Conservation (phyloP, 2,329 filamentous ascomycete genomes). For the Cercospora beticola region DNA sequence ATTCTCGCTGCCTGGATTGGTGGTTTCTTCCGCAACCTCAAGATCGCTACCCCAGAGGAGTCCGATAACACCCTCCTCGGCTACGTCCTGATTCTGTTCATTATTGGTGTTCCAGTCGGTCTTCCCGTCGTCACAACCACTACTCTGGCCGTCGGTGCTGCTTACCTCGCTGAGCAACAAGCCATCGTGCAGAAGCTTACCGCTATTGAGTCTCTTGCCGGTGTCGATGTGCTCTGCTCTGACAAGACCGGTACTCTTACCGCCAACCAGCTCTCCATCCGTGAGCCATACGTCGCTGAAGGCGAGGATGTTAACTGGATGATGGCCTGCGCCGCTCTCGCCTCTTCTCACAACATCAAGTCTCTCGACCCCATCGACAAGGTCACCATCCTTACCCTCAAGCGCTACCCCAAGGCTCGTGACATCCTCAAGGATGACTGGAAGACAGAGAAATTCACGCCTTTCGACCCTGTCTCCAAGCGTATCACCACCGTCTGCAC, state of each 20-base stretch:
- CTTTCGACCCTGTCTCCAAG: conserved; percentile 78
- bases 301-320: conserved; percentile 80
- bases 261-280: conserved; percentile 72
- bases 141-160: conserved; percentile 73
- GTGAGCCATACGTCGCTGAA: conserved; percentile 73
- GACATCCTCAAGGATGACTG: conserved; percentile 73
- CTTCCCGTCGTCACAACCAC: conserved; percentile 77
- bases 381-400: conserved; percentile 72
- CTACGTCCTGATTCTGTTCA: conserved; percentile 69
- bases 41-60: conserved; percentile 59
- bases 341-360: conserved; percentile 76
- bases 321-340: conserved; percentile 76
- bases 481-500: conserved; percentile 70
- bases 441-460: conserved; percentile 74
- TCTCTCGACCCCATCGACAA: conserved; percentile 78
- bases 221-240: conserved; percentile 77
- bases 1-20: conserved; percentile 74
- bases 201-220: conserved; percentile 72
- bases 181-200: conserved; percentile 79
- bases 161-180: conserved; percentile 74
- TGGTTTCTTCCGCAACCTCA: conserved; percentile 72
- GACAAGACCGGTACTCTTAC: conserved; percentile 80
- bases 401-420: conserved; percentile 73
- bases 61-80: conserved; percentile 65
- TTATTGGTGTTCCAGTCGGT: conserved; percentile 78